Evolutionary conservation across 192 early-diverging fungal genomes (phyloP).

Genomic region (Coemansia sp.): DNA sequence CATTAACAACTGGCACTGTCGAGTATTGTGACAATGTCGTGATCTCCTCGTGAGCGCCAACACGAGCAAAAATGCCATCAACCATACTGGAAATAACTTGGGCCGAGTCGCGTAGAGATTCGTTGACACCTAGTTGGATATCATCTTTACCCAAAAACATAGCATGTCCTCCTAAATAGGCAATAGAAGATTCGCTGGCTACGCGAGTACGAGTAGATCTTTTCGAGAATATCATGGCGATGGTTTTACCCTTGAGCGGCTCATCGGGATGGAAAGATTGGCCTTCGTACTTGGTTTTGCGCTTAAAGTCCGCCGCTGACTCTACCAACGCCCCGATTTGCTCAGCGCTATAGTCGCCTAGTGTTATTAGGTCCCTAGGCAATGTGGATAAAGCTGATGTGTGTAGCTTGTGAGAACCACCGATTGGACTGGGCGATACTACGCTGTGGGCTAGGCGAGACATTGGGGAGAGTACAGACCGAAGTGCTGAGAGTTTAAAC

Average conservation of each 20-base stretch:
- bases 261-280: conserved; percentile 51
- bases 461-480: conserved; percentile 20
- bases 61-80: conserved; percentile 91
- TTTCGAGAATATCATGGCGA: conserved; percentile 95
- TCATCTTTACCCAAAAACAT: conserved; percentile 95
- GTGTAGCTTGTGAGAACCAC: conserved; percentile 12
- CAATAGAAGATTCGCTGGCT: conserved; percentile 87
- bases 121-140: conserved; percentile 95
- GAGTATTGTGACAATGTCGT: conserved; percentile 85
- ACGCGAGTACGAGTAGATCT: conserved; percentile 95
- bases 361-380: conserved; percentile 54
- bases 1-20: conserved; percentile 92
- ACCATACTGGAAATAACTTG: conserved; percentile 96
- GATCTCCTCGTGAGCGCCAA: conserved; percentile 87
- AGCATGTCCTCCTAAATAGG: conserved; percentile 91
- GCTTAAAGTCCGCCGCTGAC: conserved; percentile 79
- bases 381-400: conserved; percentile 21
- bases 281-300: conserved; percentile 61
- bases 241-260: conserved; percentile 78
- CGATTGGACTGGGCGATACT: conserved; percentile 8
- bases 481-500: conserved; percentile 26
- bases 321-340: conserved; percentile 78
- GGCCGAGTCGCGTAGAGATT: conserved; percentile 86
- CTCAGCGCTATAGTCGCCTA: conserved; percentile 75
- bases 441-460: conserved; percentile 17